Evolutionary conservation across 164 flowering plant genomes (phyloP).

Genomic region (Saururus chinensis): DNA sequence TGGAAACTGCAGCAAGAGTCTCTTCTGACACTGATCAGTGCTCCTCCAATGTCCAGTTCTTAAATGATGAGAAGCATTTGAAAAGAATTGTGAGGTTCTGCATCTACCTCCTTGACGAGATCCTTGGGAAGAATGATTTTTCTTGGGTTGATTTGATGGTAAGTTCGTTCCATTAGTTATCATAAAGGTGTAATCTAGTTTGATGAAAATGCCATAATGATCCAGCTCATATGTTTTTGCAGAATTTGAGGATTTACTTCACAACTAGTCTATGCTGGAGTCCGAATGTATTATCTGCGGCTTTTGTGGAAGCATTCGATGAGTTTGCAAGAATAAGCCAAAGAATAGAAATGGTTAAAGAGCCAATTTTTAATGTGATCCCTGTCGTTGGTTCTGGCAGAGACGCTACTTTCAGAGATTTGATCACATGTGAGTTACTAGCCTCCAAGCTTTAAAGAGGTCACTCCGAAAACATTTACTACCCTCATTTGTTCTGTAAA

Average conservation of each 20-base stretch:
- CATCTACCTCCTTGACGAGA: constrained; percentile 54
- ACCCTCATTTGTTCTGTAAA: background rate
- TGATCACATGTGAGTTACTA: constrained; percentile 73
- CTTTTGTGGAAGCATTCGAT: constrained; percentile 32
- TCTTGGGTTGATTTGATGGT: constrained; percentile 69
- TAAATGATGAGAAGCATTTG: constrained; percentile 23
- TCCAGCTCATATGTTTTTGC: constrained; percentile 16
- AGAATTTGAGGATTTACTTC: constrained; percentile 72
- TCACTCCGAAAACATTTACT: background rate
- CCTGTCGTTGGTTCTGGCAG: constrained; percentile 79
- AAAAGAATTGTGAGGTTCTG: constrained; percentile 56
- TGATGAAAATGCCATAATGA: background rate
- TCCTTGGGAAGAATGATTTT: constrained; percentile 39
- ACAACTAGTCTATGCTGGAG: constrained; percentile 26
- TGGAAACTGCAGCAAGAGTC: constrained; percentile 31
- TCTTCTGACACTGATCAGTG: constrained; percentile 27
- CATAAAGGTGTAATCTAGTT: too few relatives aligned
- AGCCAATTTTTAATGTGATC: constrained; percentile 53
- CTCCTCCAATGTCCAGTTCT: constrained; percentile 8
- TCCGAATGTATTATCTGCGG: constrained; percentile 26
- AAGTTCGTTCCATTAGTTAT: constrained; percentile 14
- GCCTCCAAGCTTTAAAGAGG: constrained; percentile 27
- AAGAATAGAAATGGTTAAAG: constrained; percentile 12
- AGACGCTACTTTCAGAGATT: constrained; percentile 46
- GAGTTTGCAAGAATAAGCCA: constrained; percentile 41